phyloP scores from a whole-genome alignment of 768 basidiomycete species.

The Cantharellus anzutake region DNA sequence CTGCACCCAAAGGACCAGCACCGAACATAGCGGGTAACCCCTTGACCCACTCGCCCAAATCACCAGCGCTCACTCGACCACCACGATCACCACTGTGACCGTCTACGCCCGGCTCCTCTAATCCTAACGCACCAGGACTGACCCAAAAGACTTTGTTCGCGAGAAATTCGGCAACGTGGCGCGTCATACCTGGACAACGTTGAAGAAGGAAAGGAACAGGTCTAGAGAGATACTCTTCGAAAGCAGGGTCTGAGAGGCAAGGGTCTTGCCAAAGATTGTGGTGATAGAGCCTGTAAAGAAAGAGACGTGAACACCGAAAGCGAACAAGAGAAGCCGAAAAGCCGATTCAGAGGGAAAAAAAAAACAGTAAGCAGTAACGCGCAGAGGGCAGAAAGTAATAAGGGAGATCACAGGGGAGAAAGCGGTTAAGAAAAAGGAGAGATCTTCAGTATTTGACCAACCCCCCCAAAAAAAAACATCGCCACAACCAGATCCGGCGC shows the following conservation, averaged over 20 bases:
- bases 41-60: slow-evolving; percentile 74
- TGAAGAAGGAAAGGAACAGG: slow-evolving; percentile 76
- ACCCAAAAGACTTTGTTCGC: slow-evolving; percentile 71
- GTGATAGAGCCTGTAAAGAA: slow-evolving; percentile 64
- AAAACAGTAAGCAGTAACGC: background rate
- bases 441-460: no score
- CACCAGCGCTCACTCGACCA: slow-evolving; percentile 51
- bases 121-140: slow-evolving; percentile 42
- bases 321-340: background rate
- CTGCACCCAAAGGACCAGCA: no score
- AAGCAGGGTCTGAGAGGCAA: slow-evolving; percentile 25
- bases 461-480: no score
- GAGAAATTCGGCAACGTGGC: slow-evolving; percentile 71
- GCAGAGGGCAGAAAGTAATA: background rate
- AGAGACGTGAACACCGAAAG: background rate
- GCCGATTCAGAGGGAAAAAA: background rate
- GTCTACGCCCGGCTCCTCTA: slow-evolving; percentile 9
- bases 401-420: slow-evolving; percentile 5
- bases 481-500: no score
- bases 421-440: slow-evolving; percentile 2
- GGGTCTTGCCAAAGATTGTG: slow-evolving; percentile 98
- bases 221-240: slow-evolving; percentile 57
- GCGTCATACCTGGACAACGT: slow-evolving; percentile 80
- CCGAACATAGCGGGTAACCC: slow-evolving; percentile 33
- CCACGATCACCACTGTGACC: slow-evolving; percentile 4